Evolutionary conservation across 2,329 filamentous ascomycete genomes (phyloP).

Genomic region (Trichoderma sp.): DNA sequence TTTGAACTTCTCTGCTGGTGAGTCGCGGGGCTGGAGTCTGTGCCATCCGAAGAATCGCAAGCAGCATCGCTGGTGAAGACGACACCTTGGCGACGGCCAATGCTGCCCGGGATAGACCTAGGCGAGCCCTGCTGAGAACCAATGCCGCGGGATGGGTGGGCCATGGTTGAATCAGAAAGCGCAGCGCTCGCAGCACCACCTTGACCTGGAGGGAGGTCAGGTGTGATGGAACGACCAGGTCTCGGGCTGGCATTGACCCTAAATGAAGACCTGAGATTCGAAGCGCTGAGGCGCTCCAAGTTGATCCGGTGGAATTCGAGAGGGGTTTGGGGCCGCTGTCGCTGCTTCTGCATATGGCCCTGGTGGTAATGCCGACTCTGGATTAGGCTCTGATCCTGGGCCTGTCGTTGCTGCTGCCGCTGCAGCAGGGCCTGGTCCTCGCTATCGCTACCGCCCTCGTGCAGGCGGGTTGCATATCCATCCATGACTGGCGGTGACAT

Average conservation of each 20-base stretch:
- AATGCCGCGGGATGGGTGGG: slow-evolving; percentile 27
- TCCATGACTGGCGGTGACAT: slow-evolving; percentile 48
- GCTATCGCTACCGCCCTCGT: slow-evolving; percentile 38
- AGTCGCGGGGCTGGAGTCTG: slow-evolving; percentile 26
- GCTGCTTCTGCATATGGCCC: slow-evolving; percentile 18
- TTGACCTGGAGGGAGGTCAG: slow-evolving; percentile 50
- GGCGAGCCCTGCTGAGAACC: slow-evolving; percentile 36
- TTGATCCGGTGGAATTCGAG: slow-evolving; percentile 31
- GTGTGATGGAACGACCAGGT: slow-evolving; percentile 63
- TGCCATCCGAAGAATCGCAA: slow-evolving; percentile 49
- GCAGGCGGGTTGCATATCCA: slow-evolving; percentile 34
- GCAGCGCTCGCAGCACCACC: slow-evolving; percentile 27
- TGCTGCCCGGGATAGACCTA: slow-evolving; percentile 33
- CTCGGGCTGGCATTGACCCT: slow-evolving; percentile 34
- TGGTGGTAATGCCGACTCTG: slow-evolving; percentile 21
- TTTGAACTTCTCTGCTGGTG: slow-evolving; percentile 36
- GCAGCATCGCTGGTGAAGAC: slow-evolving; percentile 60
- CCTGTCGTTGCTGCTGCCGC: slow-evolving; percentile 32
- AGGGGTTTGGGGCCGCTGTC: slow-evolving; percentile 23
- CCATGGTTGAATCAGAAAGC: slow-evolving; percentile 25
- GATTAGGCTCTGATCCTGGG: slow-evolving; percentile 25
- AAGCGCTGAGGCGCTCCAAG: slow-evolving; percentile 38
- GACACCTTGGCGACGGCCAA: slow-evolving; percentile 55
- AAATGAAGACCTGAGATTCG: slow-evolving; percentile 37
- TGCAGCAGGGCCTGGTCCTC: slow-evolving; percentile 36